These are phyloP conservation scores for Coelastrella sp. DNA, from an alignment of 139 green algal genomes.

Conservation along the genomic window DNA sequence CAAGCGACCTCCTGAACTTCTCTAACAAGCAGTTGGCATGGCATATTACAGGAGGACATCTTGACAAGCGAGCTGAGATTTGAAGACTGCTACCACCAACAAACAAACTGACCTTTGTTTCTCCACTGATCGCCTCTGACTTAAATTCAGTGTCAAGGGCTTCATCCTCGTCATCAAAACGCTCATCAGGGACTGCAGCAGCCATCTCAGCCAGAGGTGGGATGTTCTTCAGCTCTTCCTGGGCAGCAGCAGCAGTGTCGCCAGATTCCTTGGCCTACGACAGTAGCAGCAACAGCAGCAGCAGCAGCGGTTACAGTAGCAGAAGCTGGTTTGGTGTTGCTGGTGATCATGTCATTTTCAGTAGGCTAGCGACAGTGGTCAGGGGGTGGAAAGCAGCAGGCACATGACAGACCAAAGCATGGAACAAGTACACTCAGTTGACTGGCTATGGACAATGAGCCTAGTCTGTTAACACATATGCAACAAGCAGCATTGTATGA, in stretches of 20 bases:
- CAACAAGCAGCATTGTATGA: no score
- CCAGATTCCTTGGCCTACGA: slow-evolving; percentile 30
- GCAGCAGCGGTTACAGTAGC: background rate
- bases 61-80: background rate
- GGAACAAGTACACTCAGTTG: no score
- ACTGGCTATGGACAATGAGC: no score
- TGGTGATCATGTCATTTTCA: no score
- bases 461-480: no score
- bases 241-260: background rate
- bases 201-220: slow-evolving; percentile 64
- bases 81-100: background rate
- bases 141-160: slow-evolving; percentile 63
- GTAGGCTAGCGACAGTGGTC: no score
- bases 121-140: slow-evolving; percentile 62
- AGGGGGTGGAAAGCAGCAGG: no score
- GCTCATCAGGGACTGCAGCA: slow-evolving; percentile 60
- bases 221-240: slow-evolving; percentile 65
- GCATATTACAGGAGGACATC: background rate
- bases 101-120: slow-evolving; percentile 52
- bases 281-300: background rate
- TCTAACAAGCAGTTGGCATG: background rate
- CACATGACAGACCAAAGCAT: no score
- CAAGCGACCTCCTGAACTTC: background rate
- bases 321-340: no score
- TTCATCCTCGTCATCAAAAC: slow-evolving; percentile 48